Percentiles rank a stretch among this genome's conserved stretches.
phyloP scores from a whole-genome alignment of 768 basidiomycete genomes.

The Podaxis mareebaensis region DNA sequence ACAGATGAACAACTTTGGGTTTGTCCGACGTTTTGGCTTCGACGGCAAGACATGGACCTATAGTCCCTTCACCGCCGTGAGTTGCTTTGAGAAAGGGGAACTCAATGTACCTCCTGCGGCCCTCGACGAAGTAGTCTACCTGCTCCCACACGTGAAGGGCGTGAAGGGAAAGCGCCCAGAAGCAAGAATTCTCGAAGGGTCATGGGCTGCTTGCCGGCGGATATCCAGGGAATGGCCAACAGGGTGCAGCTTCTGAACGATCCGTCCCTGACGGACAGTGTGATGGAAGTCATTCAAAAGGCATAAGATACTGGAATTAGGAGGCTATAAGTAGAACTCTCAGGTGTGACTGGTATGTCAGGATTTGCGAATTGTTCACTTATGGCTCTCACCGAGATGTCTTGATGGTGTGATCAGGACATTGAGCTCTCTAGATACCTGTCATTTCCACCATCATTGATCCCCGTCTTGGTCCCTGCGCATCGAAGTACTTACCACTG shows the following conservation, averaged over 20 bases:
- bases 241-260: slow-evolving; percentile 2
- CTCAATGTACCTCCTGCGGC: background rate
- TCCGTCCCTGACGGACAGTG: slow-evolving; percentile 11
- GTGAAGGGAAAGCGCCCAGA: background rate
- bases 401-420: background rate
- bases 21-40: background rate
- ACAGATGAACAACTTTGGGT: background rate
- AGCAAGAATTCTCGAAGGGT: background rate
- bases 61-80: background rate
- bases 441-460: background rate
- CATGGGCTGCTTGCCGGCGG: slow-evolving; percentile 10
- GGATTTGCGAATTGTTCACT: background rate
- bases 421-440: background rate
- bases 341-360: background rate
- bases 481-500: background rate
- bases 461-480: background rate
- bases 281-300: background rate
- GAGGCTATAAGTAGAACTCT: background rate
- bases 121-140: slow-evolving; percentile 4
- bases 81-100: background rate
- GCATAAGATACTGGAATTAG: slow-evolving; percentile 1
- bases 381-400: background rate
- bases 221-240: slow-evolving; percentile 4
- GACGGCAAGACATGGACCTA: background rate
- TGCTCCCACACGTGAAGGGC: background rate